Evolutionary conservation across 768 basidiomycete genomes (phyloP).

Genomic region (Lactarius vividus): DNA sequence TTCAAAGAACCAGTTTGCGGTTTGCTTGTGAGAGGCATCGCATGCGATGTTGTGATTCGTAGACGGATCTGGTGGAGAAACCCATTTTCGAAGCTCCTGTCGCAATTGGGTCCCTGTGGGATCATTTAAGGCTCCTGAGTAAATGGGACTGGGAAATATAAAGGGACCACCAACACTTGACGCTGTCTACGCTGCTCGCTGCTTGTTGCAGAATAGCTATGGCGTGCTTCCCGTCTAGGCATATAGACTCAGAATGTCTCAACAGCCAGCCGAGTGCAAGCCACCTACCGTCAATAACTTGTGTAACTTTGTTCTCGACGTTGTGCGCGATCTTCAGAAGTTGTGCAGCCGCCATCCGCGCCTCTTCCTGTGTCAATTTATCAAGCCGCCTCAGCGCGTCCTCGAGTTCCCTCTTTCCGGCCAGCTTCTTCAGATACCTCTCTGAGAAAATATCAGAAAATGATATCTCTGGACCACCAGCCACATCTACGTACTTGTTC

Average conservation of each 20-base stretch:
- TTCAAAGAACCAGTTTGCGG: not conserved
- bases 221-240: not conserved
- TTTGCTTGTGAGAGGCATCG: not conserved
- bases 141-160: no score
- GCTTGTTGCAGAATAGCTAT: not conserved
- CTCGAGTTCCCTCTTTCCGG: no score
- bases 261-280: not conserved
- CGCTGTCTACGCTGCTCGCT: not conserved
- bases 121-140: not conserved
- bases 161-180: not conserved
- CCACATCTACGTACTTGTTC: not conserved
- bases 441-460: not conserved
- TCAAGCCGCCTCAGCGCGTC: no score
- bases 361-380: no score
- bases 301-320: not conserved
- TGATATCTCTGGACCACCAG: not conserved
- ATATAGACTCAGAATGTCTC: not conserved
- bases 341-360: no score
- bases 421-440: no score
- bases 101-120: not conserved
- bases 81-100: not conserved
- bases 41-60: constrained; percentile 1
- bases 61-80: not conserved
- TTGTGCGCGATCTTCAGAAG: no score
- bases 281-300: not conserved